A percentile compares a stretch with the other conserved stretches of the same genome.
Conservation (phyloP, 2,329 filamentous ascomycete genomes). For the Apiospora phragmitis region DNA sequence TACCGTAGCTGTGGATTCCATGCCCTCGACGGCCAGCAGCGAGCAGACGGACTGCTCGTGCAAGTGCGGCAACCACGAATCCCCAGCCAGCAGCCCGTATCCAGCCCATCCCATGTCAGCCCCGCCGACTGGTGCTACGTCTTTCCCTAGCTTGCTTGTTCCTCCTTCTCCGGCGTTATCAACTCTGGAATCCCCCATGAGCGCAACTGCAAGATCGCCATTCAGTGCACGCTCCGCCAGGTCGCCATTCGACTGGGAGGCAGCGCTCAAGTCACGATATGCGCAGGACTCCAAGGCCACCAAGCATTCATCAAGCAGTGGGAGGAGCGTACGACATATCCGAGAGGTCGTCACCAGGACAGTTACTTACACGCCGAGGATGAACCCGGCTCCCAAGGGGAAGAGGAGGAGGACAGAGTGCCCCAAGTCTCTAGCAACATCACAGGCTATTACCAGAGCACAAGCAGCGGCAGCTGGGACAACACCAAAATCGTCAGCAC, state of each 20-base stretch:
- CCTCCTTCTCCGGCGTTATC: constrained; percentile 74
- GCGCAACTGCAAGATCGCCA: constrained; percentile 73
- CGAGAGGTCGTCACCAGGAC: constrained; percentile 92
- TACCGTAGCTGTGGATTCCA: constrained; percentile 42
- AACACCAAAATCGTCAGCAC: not conserved
- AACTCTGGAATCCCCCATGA: constrained; percentile 67
- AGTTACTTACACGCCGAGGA: constrained; percentile 83
- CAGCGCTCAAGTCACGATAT: constrained; percentile 66
- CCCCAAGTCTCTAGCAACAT: constrained; percentile 22
- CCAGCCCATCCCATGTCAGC: constrained; percentile 59
- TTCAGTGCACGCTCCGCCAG: constrained; percentile 66
- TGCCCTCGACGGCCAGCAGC: constrained; percentile 57
- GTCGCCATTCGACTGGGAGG: constrained; percentile 79
- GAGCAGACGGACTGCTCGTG: constrained; percentile 58
- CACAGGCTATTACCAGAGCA: constrained; percentile 17
- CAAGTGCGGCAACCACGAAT: constrained; percentile 55
- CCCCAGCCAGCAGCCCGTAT: constrained; percentile 54
- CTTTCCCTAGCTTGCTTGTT: constrained; percentile 70
- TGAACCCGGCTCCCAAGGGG: constrained; percentile 85
- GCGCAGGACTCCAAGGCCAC: constrained; percentile 57
- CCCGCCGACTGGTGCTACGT: constrained; percentile 58
- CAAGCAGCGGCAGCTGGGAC: constrained; percentile 10
- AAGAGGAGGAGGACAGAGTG: constrained; percentile 74
- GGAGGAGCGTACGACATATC: constrained; percentile 69
- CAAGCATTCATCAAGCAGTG: constrained; percentile 42